These are phyloP conservation scores for Hymenoscyphus scutula DNA, from an alignment of 2,329 filamentous ascomycete species.

Conservation along the genomic window DNA sequence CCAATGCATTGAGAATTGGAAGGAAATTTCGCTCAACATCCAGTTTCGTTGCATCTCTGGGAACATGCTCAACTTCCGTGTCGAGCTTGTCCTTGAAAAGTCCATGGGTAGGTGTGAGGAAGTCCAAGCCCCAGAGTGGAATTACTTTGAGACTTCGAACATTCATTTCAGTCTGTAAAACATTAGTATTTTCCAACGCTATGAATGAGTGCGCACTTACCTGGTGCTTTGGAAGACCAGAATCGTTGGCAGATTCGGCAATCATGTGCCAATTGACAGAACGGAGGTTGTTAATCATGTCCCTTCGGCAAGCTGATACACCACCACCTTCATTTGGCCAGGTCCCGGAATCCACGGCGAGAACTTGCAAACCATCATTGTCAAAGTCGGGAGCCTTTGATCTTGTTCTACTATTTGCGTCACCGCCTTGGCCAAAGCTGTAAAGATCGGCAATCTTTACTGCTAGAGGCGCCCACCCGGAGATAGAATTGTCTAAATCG, in stretches of 20 bases:
- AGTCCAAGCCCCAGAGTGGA: constrained; percentile 47
- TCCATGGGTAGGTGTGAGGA: constrained; percentile 46
- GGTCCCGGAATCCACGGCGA: constrained; percentile 37
- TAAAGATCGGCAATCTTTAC: constrained; percentile 40
- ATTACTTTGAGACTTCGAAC: constrained; percentile 46
- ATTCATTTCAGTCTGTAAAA: constrained; percentile 43
- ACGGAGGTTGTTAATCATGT: constrained; percentile 18
- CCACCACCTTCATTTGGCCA: constrained; percentile 42
- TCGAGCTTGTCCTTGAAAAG: constrained; percentile 47
- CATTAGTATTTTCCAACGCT: constrained; percentile 19
- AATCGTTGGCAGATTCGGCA: constrained; percentile 15
- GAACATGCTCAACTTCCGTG: constrained; percentile 47
- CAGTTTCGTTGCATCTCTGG: constrained; percentile 40
- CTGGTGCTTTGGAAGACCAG: constrained; percentile 15
- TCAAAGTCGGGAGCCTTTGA: constrained; percentile 43
- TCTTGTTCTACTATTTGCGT: constrained; percentile 39
- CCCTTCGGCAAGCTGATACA: constrained; percentile 36
- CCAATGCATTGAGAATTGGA: constrained; percentile 48
- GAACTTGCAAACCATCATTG: constrained; percentile 42
- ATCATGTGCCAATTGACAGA: constrained; percentile 17
- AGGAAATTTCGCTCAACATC: constrained; percentile 52
- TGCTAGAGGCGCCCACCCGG: constrained; percentile 37
- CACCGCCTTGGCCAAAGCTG: constrained; percentile 40
- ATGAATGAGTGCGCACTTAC: neutral
- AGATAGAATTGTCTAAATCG: constrained; percentile 37